Percentiles rank a stretch among this genome's conserved stretches.
Conservation (phyloP, 805 yeast genomes). For the Cyberlindnera saturnus region DNA sequence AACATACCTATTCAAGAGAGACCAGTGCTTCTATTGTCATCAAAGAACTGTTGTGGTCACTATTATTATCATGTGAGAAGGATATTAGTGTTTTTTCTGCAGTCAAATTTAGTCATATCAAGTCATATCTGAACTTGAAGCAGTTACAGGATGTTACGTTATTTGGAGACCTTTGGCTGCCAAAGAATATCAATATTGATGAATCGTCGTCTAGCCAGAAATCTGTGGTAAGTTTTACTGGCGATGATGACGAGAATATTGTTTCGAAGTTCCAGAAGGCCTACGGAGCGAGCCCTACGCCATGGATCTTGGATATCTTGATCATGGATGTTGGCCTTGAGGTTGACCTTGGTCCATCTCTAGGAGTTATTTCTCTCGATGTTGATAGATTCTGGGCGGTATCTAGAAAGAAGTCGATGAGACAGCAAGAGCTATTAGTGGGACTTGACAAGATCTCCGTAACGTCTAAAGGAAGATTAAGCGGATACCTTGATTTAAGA, state of each 20-base stretch:
- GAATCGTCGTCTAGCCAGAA: conserved; percentile 16
- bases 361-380: conserved; percentile 57
- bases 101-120: conserved; percentile 47
- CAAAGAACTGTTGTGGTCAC: conserved; percentile 40
- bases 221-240: conserved; percentile 10
- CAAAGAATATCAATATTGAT: conserved; percentile 21
- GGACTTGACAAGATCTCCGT: conserved; percentile 51
- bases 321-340: conserved; percentile 46
- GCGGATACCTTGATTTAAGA: conserved; percentile 54
- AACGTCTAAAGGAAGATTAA: conserved; percentile 69
- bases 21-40: conserved; percentile 65
- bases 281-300: conserved; percentile 57
- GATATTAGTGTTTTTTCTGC: conserved; percentile 40
- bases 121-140: conserved; percentile 64
- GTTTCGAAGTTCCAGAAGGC: conserved; percentile 49
- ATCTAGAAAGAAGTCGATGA: conserved; percentile 56
- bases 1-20: conserved; percentile 87
- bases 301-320: conserved; percentile 63
- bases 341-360: conserved; percentile 77
- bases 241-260: conserved; percentile 17
- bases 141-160: conserved; percentile 83
- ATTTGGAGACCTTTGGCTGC: conserved; percentile 79
- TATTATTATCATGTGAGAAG: conserved; percentile 37
- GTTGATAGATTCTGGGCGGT: conserved; percentile 63
- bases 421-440: conserved; percentile 65